Evolutionary conservation across 1,284 basidiomycete genomes (phyloP), one percentile per base, ranked within the genome.

Genomic region (Hortiboletus rubellus): DNA sequence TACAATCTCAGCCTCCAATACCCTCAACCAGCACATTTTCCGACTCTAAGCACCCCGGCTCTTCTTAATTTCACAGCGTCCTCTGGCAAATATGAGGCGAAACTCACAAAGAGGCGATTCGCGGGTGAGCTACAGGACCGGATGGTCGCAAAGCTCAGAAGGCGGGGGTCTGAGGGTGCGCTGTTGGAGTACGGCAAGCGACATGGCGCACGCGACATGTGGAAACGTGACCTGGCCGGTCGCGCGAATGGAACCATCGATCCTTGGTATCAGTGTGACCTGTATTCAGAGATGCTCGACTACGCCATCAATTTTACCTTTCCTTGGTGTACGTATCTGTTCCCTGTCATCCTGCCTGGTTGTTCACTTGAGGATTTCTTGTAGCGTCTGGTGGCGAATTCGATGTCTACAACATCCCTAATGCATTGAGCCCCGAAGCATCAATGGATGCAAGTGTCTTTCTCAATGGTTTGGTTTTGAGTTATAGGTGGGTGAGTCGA

Each of bases 1-100:
- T 87, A 81, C 64, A 80, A 89, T 66, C 66, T 91, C 31, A 85
- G 85, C 64, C 72, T 91, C 6, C 83, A 85, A n/a, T 91, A 90
- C 61, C 88, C 88, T 1, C 84, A 89, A 66, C 74, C 77, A 41
- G 78, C 74, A 24, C 69, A 77, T 51, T 81, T 89, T 57, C 84
- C 85, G 0, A 76, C 79, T 27, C 64, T 82, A 3, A 64, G 62
- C 0, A 38, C 62, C 5, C 60, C 22, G 22, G 0, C n/a, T n/a
- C n/a, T n/a, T n/a, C n/a, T n/a, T n/a, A n/a, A n/a, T 22, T 11
- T 8, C 5, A 11, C 8, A 1, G 8, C 69, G 12, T 76, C 57
- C 6, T 50, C 40, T 18, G 7, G 33, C 2, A 53, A 34, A 46
- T 55, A 55, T n/a, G 51, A 34, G 1, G 27, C 47, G 3, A 56